Evolutionary conservation across 495 filamentous ascomycete species (phyloP).

Genomic region (Staphylotrichum tortipilum): DNA sequence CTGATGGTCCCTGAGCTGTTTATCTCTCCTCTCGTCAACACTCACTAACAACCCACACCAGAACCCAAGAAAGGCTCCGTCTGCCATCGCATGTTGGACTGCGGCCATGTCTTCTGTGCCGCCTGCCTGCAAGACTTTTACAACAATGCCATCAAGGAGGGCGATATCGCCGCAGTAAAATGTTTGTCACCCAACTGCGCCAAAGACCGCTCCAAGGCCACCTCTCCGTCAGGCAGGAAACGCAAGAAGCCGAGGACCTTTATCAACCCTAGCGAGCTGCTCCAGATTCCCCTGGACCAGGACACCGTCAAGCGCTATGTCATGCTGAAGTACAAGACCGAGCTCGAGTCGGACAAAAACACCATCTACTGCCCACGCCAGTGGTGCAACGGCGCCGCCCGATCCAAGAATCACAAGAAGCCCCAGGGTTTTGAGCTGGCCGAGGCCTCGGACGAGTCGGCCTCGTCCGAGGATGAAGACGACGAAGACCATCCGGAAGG

Average conservation of each 20-base stretch:
- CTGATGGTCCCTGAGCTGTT: too few relatives aligned
- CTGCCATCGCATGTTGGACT: slow-evolving; percentile 71
- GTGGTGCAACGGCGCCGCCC: slow-evolving; percentile 91
- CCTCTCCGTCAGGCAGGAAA: slow-evolving; percentile 19
- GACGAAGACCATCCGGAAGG: slow-evolving; percentile 34
- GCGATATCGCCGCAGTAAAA: slow-evolving; percentile 65
- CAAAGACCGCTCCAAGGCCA: slow-evolving; percentile 42
- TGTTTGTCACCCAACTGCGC: slow-evolving; percentile 73
- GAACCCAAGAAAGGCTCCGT: slow-evolving; percentile 83
- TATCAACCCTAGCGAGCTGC: slow-evolving; percentile 76
- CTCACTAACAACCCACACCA: slow-evolving; percentile 24
- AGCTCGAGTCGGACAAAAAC: slow-evolving; percentile 79
- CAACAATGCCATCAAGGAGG: slow-evolving; percentile 75
- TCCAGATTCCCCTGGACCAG: slow-evolving; percentile 70
- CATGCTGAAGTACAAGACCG: slow-evolving; percentile 79
- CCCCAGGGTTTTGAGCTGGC: slow-evolving; percentile 44
- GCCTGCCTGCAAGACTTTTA: slow-evolving; percentile 82
- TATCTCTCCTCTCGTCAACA: neutral
- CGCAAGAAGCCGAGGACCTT: slow-evolving; percentile 47
- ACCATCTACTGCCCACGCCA: slow-evolving; percentile 89
- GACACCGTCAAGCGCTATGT: slow-evolving; percentile 78
- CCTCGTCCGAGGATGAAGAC: slow-evolving; percentile 35
- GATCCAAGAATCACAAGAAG: slow-evolving; percentile 71
- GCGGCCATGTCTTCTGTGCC: slow-evolving; percentile 85
- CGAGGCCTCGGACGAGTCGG: slow-evolving; percentile 39